Conservation (phyloP, 805 yeast genomes). For the Sungouiella thailandica region DNA sequence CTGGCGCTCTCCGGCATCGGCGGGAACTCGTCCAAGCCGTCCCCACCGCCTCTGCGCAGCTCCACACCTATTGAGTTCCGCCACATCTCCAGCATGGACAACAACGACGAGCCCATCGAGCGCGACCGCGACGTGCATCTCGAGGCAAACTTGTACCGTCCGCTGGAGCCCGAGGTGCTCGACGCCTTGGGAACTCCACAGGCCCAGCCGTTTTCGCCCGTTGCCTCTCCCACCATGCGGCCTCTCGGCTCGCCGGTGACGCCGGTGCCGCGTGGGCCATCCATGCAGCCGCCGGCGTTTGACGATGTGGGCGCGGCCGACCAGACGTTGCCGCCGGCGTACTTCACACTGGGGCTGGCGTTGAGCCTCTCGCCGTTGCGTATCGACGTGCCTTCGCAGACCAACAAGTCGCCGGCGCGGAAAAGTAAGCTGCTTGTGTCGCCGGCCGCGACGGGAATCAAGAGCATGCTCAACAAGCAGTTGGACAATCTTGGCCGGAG, state of each 20-base stretch:
- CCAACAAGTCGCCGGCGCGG: neutral
- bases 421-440: neutral
- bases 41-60: slow-evolving; percentile 1
- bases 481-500: slow-evolving; percentile 7
- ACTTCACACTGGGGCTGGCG: slow-evolving; percentile 3
- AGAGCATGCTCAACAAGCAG: slow-evolving; percentile 9
- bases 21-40: neutral
- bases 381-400: slow-evolving; percentile 7
- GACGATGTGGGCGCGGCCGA: slow-evolving; percentile 16
- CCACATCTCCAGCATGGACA: slow-evolving; percentile 20
- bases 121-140: slow-evolving; percentile 37
- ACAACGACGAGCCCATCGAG: slow-evolving; percentile 31
- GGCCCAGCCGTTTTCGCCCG: slow-evolving; percentile 13
- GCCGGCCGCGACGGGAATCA: slow-evolving; percentile 4
- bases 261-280: slow-evolving; percentile 39
- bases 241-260: slow-evolving; percentile 34
- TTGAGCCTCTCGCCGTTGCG: slow-evolving; percentile 12
- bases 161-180: slow-evolving; percentile 34
- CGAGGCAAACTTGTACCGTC: slow-evolving; percentile 49
- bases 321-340: slow-evolving; percentile 14
- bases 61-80: slow-evolving; percentile 18
- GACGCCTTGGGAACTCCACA: slow-evolving; percentile 13
- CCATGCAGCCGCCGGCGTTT: slow-evolving; percentile 59
- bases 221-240: slow-evolving; percentile 8
- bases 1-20: slow-evolving; percentile 4